These are phyloP conservation scores for Gremmenia infestans DNA, from an alignment of 2,329 filamentous ascomycete species.

Conservation along the genomic window DNA sequence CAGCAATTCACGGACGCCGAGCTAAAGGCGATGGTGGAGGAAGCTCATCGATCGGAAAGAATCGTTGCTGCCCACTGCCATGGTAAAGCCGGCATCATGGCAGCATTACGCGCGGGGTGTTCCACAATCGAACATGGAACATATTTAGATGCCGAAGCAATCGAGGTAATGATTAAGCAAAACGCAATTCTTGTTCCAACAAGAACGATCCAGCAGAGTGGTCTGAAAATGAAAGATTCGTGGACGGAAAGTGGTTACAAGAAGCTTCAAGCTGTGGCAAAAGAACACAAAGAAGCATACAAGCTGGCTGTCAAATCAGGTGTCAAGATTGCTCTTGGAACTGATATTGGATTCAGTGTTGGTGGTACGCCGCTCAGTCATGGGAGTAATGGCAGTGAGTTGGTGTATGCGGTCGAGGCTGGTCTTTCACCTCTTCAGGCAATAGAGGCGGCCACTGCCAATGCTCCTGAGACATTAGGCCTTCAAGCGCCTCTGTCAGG, in stretches of 20 bases:
- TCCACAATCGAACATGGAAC: neutral
- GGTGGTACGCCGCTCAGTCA: neutral
- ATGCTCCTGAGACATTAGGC: neutral
- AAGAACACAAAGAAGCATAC: slow-evolving; percentile 1
- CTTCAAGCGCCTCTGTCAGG: neutral
- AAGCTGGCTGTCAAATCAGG: neutral
- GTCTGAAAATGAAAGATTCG: neutral
- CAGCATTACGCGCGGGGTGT: neutral
- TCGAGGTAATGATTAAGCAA: neutral
- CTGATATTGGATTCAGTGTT: neutral
- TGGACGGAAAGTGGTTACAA: neutral
- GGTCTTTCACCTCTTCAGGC: neutral
- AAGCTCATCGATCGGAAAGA: neutral
- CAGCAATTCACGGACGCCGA: neutral
- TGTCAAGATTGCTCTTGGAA: neutral
- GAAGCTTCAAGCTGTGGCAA: neutral
- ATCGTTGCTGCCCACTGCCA: neutral
- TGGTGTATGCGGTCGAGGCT: neutral
- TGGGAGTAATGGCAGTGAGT: neutral
- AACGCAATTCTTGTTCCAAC: neutral
- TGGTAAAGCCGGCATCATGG: neutral
- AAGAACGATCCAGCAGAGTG: neutral
- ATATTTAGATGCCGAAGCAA: neutral
- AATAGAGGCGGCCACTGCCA: neutral
- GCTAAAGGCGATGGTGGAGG: neutral